Conservation (phyloP, 176 grass and related monocot species). For the Carex scoparia region DNA sequence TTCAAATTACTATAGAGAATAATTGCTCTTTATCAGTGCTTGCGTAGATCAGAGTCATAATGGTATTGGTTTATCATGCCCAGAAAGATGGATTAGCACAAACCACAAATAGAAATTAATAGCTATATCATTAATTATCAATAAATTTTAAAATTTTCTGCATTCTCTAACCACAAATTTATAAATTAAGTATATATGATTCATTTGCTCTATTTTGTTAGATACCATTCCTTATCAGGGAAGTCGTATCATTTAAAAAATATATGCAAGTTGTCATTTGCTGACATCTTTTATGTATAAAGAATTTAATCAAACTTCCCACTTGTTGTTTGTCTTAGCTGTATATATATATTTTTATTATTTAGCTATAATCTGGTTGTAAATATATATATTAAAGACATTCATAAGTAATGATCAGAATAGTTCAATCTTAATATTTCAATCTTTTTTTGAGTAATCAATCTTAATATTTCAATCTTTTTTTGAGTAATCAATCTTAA, state of each 20-base stretch:
- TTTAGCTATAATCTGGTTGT: background rate
- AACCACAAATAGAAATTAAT: background rate
- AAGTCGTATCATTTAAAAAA: slow-evolving; percentile 5
- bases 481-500: too few relatives aligned
- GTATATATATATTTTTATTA: background rate
- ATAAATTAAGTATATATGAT: background rate
- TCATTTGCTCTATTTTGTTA: background rate
- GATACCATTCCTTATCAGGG: background rate
- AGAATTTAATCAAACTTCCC: slow-evolving; percentile 4
- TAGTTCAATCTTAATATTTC: too few relatives aligned
- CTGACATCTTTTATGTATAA: slow-evolving; percentile 16
- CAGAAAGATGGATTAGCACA: background rate
- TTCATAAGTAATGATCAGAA: too few relatives aligned
- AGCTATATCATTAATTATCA: background rate
- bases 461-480: too few relatives aligned
- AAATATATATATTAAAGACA: too few relatives aligned
- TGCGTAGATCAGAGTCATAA: background rate
- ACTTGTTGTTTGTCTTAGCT: background rate
- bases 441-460: too few relatives aligned
- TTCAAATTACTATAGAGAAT: too few relatives aligned
- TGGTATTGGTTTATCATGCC: background rate
- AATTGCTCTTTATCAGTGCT: too few relatives aligned
- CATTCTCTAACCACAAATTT: background rate
- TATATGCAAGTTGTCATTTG: slow-evolving; percentile 1
- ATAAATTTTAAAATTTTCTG: background rate